Conservation (phyloP, 768 basidiomycete genomes). For the Mycena metata region DNA sequence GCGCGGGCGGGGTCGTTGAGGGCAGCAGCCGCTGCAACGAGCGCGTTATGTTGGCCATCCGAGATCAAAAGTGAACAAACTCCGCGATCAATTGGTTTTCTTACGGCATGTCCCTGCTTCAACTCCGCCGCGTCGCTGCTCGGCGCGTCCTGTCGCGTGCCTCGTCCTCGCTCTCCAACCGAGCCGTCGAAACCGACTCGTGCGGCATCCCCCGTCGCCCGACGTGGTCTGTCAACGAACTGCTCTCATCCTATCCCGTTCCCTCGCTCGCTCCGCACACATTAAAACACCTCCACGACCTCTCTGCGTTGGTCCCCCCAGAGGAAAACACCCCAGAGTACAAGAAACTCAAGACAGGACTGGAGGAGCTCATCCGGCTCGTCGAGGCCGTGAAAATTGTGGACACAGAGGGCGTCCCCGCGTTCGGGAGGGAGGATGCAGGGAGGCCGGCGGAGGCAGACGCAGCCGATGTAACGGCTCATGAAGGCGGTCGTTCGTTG, state of each 20-base stretch:
- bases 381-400: slow-evolving; percentile 87
- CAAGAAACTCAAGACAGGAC: slow-evolving; percentile 63
- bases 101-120: slow-evolving; percentile 28
- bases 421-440: slow-evolving; percentile 43
- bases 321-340: slow-evolving; percentile 68
- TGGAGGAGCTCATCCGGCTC: slow-evolving; percentile 80
- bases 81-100: slow-evolving; percentile 7
- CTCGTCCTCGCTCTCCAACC: slow-evolving; percentile 29
- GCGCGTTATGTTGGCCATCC: slow-evolving; percentile 53
- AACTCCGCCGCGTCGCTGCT: slow-evolving; percentile 42
- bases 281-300: slow-evolving; percentile 74
- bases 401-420: slow-evolving; percentile 51
- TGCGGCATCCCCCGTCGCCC: slow-evolving; percentile 75
- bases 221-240: slow-evolving; percentile 85
- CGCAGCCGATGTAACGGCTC: slow-evolving; percentile 41
- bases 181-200: slow-evolving; percentile 59
- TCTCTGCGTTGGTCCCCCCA: slow-evolving; percentile 82
- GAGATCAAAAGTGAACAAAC: slow-evolving; percentile 17
- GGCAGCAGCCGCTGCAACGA: slow-evolving; percentile 73
- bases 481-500: slow-evolving; percentile 55
- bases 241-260: slow-evolving; percentile 82
- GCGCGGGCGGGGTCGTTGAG: slow-evolving; percentile 67
- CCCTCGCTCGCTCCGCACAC: slow-evolving; percentile 71
- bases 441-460: slow-evolving; percentile 58
- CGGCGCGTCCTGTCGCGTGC: slow-evolving; percentile 31